These are phyloP conservation scores for Aspergillus bridgeri DNA, from an alignment of 495 filamentous ascomycete genomes.

Conservation along the genomic window DNA sequence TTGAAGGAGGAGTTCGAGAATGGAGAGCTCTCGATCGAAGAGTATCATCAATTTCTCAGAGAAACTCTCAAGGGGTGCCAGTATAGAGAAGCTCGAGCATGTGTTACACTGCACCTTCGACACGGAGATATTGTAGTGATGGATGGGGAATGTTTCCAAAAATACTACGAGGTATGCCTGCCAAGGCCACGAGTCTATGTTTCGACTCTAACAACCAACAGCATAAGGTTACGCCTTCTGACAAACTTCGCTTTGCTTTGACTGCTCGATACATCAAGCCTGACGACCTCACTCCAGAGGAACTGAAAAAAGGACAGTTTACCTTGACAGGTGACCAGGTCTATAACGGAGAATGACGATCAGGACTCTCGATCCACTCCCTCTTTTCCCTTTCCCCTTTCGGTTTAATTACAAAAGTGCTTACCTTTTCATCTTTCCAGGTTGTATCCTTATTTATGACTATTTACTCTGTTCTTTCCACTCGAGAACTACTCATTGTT, in stretches of 20 bases:
- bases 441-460: background rate
- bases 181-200: background rate
- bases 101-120: constrained; percentile 45
- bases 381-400: background rate
- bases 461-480: background rate
- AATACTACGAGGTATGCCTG: constrained; percentile 63
- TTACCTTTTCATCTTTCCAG: background rate
- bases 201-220: constrained; percentile 29
- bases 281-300: constrained; percentile 16
- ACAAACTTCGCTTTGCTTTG: constrained; percentile 64
- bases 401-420: background rate
- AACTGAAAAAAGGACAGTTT: constrained; percentile 29
- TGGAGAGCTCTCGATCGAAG: constrained; percentile 16
- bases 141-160: constrained; percentile 70
- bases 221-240: constrained; percentile 58
- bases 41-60: constrained; percentile 19
- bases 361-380: background rate
- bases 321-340: constrained; percentile 23
- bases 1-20: constrained; percentile 32
- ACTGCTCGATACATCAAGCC: constrained; percentile 37
- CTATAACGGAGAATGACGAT: constrained; percentile 32
- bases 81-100: constrained; percentile 14
- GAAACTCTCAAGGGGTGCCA: constrained; percentile 11
- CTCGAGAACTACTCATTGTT: no score
- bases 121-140: constrained; percentile 86